Evolutionary conservation across 2,329 filamentous ascomycete genomes (phyloP).

Genomic region (Exophiala dermatitidis): DNA sequence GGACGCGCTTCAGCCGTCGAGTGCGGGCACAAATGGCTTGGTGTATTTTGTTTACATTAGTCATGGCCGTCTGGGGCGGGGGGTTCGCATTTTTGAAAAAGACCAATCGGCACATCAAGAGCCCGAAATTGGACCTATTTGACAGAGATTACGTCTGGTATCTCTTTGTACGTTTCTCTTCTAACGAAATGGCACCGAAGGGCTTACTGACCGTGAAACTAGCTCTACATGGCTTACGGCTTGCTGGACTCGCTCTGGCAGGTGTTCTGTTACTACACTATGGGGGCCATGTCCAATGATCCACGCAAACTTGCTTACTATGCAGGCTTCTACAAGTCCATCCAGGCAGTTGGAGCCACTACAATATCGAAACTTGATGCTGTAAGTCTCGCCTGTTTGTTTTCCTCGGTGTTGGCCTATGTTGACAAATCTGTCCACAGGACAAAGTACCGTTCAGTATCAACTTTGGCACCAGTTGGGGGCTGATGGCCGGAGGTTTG

Average conservation of each 20-base stretch:
- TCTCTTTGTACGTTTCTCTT: conserved; percentile 64
- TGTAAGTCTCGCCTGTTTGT: conserved; percentile 28
- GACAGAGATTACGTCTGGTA: conserved; percentile 62
- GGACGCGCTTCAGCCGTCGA: conserved; percentile 48
- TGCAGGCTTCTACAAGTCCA: conserved; percentile 82
- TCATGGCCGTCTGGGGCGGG: conserved; percentile 72
- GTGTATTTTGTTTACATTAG: conserved; percentile 56
- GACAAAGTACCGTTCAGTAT: conserved; percentile 55
- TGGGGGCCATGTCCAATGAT: conserved; percentile 90
- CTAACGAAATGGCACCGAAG: conserved; percentile 40
- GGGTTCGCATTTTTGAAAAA: conserved; percentile 66
- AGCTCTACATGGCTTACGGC: conserved; percentile 77
- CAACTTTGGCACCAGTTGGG: conserved; percentile 71
- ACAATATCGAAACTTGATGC: conserved; percentile 37
- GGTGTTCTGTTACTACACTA: conserved; percentile 84
- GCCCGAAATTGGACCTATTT: conserved; percentile 53
- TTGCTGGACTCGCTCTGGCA: conserved; percentile 87
- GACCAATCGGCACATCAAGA: conserved; percentile 44
- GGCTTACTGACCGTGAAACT: conserved; percentile 40
- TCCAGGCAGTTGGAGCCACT: conserved; percentile 79
- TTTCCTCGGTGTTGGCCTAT: background rate
- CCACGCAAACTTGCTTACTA: conserved; percentile 86
- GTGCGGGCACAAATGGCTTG: conserved; percentile 61
- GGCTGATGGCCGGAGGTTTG: conserved; percentile 63
- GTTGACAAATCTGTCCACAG: conserved; percentile 2